Conservation (phyloP, 2,329 filamentous ascomycete species). For the Colletotrichum caudatum region DNA sequence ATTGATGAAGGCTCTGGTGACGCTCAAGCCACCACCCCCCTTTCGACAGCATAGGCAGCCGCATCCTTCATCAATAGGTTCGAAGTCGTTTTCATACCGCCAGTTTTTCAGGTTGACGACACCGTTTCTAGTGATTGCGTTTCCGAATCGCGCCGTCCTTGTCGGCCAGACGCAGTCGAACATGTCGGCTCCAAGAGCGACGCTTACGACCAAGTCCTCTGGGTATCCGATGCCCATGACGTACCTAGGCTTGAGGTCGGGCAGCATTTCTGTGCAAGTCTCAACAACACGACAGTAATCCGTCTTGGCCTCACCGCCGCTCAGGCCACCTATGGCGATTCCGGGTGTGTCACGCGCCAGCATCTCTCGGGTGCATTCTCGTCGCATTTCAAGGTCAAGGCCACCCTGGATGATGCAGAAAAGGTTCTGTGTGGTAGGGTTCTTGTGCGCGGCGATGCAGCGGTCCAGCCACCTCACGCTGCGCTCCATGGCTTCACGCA, state of each 20-base stretch:
- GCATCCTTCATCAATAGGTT: conserved; percentile 85
- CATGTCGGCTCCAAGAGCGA: conserved; percentile 97
- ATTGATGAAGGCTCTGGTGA: conserved; percentile 90
- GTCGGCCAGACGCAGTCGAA: conserved; percentile 99
- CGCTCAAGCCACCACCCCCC: conserved; percentile 77
- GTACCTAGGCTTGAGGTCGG: conserved; percentile 94
- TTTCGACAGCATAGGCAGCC: conserved; percentile 81
- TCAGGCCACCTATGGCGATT: conserved; percentile 95
- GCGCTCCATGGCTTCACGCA: conserved; percentile 94
- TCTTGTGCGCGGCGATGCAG: conserved; percentile 89
- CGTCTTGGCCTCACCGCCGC: conserved; percentile 92
- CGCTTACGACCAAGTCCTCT: conserved; percentile 92
- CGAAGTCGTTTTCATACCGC: conserved; percentile 82
- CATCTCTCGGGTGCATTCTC: conserved; percentile 89
- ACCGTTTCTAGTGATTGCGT: conserved; percentile 85
- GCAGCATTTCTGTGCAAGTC: conserved; percentile 86
- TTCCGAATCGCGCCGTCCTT: conserved; percentile 93
- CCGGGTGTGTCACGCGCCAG: conserved; percentile 90
- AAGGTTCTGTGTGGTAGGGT: conserved; percentile 86
- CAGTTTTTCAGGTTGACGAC: conserved; percentile 87
- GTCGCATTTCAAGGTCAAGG: conserved; percentile 86
- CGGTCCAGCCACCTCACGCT: conserved; percentile 96
- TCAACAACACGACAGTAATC: conserved; percentile 93
- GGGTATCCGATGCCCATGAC: conserved; percentile 99
- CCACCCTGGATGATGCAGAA: conserved; percentile 99